phyloP scores from a whole-genome alignment of 2,329 filamentous ascomycete species.

The Fusarium tupiense region DNA sequence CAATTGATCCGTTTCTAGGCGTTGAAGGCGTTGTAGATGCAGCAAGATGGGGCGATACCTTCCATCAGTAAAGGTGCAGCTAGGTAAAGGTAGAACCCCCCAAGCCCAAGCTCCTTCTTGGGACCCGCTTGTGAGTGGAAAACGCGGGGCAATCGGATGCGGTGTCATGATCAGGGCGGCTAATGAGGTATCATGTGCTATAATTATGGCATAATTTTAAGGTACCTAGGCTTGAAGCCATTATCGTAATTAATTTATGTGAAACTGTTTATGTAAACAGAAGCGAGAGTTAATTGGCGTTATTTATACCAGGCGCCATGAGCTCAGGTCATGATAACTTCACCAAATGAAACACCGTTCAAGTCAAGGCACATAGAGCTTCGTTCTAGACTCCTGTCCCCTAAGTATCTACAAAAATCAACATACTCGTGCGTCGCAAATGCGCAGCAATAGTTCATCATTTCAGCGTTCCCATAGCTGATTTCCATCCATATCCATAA shows the following conservation, averaged over 20 bases:
- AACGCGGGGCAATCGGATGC: conserved; percentile 40
- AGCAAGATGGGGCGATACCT: conserved; percentile 29
- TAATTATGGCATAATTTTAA: not conserved
- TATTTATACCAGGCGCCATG: not conserved
- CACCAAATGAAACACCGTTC: conserved; percentile 1
- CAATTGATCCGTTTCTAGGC: conserved; percentile 17
- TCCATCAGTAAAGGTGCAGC: conserved; percentile 16
- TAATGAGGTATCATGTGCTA: conserved; percentile 3
- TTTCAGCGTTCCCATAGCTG: conserved; percentile 36
- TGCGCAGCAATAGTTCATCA: conserved; percentile 41
- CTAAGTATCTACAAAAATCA: conserved; percentile 44
- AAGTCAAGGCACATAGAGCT: conserved; percentile 30
- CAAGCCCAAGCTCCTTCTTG: conserved; percentile 10
- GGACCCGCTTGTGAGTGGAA: conserved; percentile 21
- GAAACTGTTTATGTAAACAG: not conserved
- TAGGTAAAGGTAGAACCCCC: not conserved
- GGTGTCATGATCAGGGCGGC: conserved; percentile 28
- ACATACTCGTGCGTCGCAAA: conserved; percentile 33
- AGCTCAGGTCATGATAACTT: not conserved
- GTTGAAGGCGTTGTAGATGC: conserved; percentile 28
- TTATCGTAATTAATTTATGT: not conserved
- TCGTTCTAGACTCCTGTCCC: conserved; percentile 34
- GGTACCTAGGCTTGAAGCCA: not conserved
- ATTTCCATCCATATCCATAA: conserved; percentile 42
- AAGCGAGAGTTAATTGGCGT: not conserved